Conservation (phyloP, 768 basidiomycete species). For the Kwoniella sp. region DNA sequence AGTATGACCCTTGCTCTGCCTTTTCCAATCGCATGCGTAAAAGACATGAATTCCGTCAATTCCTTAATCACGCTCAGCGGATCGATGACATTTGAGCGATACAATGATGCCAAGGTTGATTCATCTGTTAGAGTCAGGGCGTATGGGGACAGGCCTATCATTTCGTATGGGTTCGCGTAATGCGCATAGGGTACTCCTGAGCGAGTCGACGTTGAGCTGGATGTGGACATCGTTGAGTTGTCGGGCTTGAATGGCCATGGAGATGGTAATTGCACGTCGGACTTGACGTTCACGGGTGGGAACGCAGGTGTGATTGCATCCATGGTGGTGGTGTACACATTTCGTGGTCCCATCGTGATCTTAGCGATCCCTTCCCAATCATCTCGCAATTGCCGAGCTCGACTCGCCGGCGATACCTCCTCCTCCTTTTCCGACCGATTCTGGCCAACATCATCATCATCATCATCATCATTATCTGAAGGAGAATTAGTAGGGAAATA, state of each 20-base stretch:
- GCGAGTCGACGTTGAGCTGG: background rate
- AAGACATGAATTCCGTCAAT: constrained; percentile 31
- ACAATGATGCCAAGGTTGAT: constrained; percentile 30
- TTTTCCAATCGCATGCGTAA: background rate
- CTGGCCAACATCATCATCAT: no score
- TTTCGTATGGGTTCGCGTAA: background rate
- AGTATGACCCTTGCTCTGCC: constrained; percentile 36
- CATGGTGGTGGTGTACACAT: background rate
- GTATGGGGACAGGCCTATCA: background rate
- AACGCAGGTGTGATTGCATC: background rate
- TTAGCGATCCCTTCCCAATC: background rate
- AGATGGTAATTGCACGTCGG: no score
- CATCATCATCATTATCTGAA: no score
- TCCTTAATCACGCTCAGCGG: constrained; percentile 41
- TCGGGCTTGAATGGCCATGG: no score
- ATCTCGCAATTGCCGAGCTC: background rate
- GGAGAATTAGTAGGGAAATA: background rate
- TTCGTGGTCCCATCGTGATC: background rate
- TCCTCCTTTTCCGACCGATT: background rate
- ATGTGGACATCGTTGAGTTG: background rate
- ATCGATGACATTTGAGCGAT: constrained; percentile 42
- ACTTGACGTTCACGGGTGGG: no score
- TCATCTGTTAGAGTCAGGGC: constrained; percentile 30
- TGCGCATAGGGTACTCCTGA: background rate
- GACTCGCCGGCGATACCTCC: background rate